Evolutionary conservation across 495 filamentous ascomycete genomes (phyloP).

Genomic region (Neurospora sp.): DNA sequence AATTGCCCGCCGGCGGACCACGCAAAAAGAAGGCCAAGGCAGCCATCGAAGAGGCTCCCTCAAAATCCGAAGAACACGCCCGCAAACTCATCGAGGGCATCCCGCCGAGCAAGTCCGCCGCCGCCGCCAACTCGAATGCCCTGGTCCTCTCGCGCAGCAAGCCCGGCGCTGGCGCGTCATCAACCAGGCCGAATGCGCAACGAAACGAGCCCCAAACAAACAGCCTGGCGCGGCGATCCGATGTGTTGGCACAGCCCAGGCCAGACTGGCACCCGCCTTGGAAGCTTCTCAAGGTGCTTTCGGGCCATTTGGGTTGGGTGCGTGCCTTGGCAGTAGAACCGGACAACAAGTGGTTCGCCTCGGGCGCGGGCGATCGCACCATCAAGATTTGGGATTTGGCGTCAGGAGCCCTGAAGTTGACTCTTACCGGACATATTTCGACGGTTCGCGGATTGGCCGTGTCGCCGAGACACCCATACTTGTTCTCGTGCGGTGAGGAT

Average conservation of each 20-base stretch:
- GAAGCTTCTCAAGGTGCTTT: slow-evolving; percentile 98
- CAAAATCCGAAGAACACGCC: slow-evolving; percentile 44
- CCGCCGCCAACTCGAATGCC: slow-evolving; percentile 44
- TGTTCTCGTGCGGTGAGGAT: slow-evolving; percentile 96
- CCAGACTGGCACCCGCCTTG: slow-evolving; percentile 96
- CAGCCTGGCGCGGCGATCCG: slow-evolving; percentile 58
- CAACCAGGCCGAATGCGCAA: slow-evolving; percentile 6
- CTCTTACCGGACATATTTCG: slow-evolving; percentile 93
- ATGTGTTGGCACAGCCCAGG: slow-evolving; percentile 53
- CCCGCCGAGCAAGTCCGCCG: slow-evolving; percentile 31
- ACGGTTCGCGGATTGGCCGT: slow-evolving; percentile 92
- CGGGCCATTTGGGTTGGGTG: slow-evolving; percentile 95
- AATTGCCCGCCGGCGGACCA: slow-evolving; percentile 53
- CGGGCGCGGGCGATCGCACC: slow-evolving; percentile 88
- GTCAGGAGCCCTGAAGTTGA: slow-evolving; percentile 68
- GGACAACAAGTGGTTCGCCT: slow-evolving; percentile 95
- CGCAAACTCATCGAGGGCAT: slow-evolving; percentile 65
- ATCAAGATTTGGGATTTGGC: slow-evolving; percentile 99
- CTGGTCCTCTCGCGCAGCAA: slow-evolving; percentile 39
- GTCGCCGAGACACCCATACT: slow-evolving; percentile 87
- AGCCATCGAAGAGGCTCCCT: slow-evolving; percentile 32
- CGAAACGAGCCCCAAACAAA: slow-evolving; percentile 19
- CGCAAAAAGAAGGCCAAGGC: slow-evolving; percentile 24
- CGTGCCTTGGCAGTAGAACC: slow-evolving; percentile 84
- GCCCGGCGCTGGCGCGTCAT: slow-evolving; percentile 3